A percentile compares a stretch with the other conserved stretches of the same genome.
phyloP scores from a whole-genome alignment of 2,329 filamentous ascomycete genomes.

The Penicillium oxalicum region DNA sequence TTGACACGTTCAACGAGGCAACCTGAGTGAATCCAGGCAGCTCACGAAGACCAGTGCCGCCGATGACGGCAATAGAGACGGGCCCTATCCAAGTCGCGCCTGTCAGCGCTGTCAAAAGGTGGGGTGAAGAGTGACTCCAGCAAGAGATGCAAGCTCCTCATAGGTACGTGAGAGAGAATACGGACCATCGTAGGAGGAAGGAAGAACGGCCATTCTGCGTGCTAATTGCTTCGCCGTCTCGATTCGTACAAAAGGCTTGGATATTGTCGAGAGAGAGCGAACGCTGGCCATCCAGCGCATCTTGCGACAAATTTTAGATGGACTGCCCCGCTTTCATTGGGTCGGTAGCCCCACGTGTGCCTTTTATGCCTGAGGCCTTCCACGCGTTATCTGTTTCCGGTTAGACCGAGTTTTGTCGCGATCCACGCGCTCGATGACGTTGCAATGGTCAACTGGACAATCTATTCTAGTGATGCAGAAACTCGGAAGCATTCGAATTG shows the following conservation, averaged over 20 bases:
- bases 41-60: conserved; percentile 84
- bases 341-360: conserved; percentile 21
- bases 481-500: no score
- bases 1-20: conserved; percentile 67
- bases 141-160: neutral
- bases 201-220: conserved; percentile 49
- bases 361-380: neutral
- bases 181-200: conserved; percentile 55
- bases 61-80: conserved; percentile 81
- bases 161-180: conserved; percentile 5
- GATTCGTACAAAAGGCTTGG: conserved; percentile 26
- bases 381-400: neutral
- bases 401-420: neutral
- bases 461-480: neutral
- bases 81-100: conserved; percentile 36
- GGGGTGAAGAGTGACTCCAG: conserved; percentile 7
- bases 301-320: conserved; percentile 17
- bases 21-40: conserved; percentile 83
- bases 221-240: conserved; percentile 31
- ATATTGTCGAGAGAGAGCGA: conserved; percentile 21
- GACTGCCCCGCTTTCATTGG: conserved; percentile 20
- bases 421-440: conserved; percentile 5
- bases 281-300: conserved; percentile 14
- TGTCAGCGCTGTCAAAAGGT: conserved; percentile 13
- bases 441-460: neutral